These are phyloP conservation scores for Cenchrus americanus DNA, from an alignment of 176 grass and related monocot genomes.

Conservation along the genomic window DNA sequence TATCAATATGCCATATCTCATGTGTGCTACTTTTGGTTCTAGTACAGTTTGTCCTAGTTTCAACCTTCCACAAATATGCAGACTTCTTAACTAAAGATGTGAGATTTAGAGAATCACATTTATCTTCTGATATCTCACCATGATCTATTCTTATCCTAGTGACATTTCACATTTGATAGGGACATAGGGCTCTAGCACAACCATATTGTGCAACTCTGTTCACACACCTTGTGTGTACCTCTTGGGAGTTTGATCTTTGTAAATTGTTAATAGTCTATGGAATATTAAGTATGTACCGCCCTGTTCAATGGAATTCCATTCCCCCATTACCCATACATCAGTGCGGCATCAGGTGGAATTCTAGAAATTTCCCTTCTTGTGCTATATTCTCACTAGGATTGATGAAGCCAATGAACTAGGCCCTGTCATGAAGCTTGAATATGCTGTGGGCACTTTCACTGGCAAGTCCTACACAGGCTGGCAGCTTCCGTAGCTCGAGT, in stretches of 20 bases:
- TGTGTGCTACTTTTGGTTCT: neutral
- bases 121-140: slow-evolving; percentile 10
- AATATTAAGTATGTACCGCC: neutral
- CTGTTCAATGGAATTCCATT: neutral
- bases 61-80: neutral
- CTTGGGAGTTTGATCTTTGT: neutral
- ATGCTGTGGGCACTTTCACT: neutral
- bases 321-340: neutral
- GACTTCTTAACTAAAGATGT: neutral
- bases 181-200: neutral
- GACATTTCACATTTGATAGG: neutral
- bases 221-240: neutral
- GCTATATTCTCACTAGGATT: neutral
- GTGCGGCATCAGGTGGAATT: neutral
- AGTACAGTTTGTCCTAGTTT: neutral
- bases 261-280: neutral
- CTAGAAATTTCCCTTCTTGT: neutral
- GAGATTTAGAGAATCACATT: neutral
- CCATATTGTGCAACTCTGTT: neutral
- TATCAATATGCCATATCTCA: neutral
- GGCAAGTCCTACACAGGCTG: neutral
- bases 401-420: neutral
- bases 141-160: neutral
- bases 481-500: neutral
- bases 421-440: neutral